Conservation (phyloP, 2,329 filamentous ascomycete genomes). For the Emydomyces testavorans region DNA sequence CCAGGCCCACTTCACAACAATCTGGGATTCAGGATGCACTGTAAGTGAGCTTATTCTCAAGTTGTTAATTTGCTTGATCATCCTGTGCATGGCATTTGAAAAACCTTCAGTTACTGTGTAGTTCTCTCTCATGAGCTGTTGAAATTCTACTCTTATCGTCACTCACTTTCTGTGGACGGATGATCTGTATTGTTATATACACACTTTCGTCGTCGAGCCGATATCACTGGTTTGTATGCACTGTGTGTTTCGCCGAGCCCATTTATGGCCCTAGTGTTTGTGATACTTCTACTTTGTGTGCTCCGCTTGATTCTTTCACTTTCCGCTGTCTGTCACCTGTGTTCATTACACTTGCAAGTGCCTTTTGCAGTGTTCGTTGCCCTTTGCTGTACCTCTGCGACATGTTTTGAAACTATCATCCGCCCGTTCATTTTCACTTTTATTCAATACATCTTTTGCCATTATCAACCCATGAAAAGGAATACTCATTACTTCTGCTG, state of each 20-base stretch:
- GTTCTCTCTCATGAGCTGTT: not conserved
- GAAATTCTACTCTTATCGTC: not conserved
- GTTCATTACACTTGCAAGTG: too few relatives aligned
- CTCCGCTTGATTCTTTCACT: too few relatives aligned
- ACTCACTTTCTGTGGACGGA: too few relatives aligned
- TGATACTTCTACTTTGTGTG: too few relatives aligned
- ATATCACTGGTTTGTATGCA: not conserved
- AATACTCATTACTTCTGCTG: not conserved
- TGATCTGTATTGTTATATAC: too few relatives aligned
- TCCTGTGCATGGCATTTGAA: not conserved
- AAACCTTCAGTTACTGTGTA: not conserved
- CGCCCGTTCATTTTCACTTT: not conserved
- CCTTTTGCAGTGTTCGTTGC: too few relatives aligned
- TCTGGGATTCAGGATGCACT: slow-evolving; percentile 41
- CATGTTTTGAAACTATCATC: too few relatives aligned
- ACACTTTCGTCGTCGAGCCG: not conserved
- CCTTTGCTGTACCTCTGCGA: too few relatives aligned
- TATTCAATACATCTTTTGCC: not conserved
- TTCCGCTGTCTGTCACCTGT: too few relatives aligned
- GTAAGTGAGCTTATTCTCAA: slow-evolving; percentile 42
- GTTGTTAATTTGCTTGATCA: slow-evolving; percentile 24
- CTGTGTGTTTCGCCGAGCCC: not conserved
- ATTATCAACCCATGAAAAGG: not conserved
- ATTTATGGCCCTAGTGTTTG: not conserved
- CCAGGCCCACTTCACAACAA: slow-evolving; percentile 44